Evolutionary conservation across 2,329 filamentous ascomycete species (phyloP).

Genomic region (Xylariaceae sp.): DNA sequence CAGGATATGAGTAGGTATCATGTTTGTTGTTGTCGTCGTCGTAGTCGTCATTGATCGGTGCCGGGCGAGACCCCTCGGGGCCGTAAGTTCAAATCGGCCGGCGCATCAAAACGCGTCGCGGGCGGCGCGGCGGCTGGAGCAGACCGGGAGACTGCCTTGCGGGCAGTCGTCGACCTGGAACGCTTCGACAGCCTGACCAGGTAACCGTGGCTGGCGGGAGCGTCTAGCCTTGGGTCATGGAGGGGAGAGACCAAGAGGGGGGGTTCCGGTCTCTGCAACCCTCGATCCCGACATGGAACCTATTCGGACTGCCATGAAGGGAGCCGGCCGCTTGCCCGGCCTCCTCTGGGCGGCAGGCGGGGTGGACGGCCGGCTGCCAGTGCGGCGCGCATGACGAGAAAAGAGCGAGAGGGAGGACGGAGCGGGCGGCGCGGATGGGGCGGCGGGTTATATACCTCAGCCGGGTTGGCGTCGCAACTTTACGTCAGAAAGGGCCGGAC

Average conservation of each 20-base stretch:
- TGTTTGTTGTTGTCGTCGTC: too few species aligned
- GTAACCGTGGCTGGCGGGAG: constrained; percentile 11
- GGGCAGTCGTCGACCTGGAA: constrained; percentile 7
- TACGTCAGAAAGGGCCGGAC: constrained; percentile 7
- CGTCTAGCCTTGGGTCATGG: constrained; percentile 9
- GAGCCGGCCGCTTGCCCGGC: constrained; percentile 22
- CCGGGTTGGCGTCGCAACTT: constrained; percentile 4
- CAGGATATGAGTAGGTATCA: too few species aligned
- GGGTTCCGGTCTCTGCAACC: constrained; percentile 6
- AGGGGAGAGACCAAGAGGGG: constrained; percentile 6
- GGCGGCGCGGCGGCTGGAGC: constrained; percentile 9
- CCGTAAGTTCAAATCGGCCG: not conserved
- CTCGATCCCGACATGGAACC: constrained; percentile 13
- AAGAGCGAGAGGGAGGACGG: constrained; percentile 2
- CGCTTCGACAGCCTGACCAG: constrained; percentile 6
- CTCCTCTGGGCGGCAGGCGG: constrained; percentile 16
- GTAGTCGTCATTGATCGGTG: too few species aligned
- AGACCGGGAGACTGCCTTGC: constrained; percentile 5
- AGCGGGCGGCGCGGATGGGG: not conserved
- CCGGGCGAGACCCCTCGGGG: not conserved
- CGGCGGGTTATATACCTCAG: constrained; percentile 5
- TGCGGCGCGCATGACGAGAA: constrained; percentile 14
- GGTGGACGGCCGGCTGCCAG: constrained; percentile 19
- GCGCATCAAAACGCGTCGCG: constrained; percentile 7
- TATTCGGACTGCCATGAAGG: constrained; percentile 14